Conservation (phyloP, 1,284 basidiomycete genomes). For the Jaminaea rosea region DNA sequence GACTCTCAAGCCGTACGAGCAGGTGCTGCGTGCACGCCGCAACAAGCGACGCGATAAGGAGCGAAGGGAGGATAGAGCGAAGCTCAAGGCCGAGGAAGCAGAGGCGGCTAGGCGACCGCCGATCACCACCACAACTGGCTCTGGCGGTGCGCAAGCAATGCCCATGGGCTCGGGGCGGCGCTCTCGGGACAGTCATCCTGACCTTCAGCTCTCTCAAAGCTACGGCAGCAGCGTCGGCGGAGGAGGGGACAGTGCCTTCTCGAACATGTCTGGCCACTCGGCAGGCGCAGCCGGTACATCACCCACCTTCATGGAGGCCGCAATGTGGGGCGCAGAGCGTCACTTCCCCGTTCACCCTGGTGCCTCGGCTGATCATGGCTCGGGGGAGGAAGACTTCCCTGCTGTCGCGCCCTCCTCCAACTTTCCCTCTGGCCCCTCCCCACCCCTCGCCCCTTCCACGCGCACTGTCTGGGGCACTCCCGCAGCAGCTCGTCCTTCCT, state of each 20-base stretch:
- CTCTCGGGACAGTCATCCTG: no score
- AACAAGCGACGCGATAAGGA: slow-evolving; percentile 31
- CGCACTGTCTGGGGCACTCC: slow-evolving; percentile 45
- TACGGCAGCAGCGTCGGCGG: slow-evolving; percentile 11
- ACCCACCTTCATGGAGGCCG: slow-evolving; percentile 37
- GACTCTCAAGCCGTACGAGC: slow-evolving; percentile 32
- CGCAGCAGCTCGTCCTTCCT: slow-evolving; percentile 18
- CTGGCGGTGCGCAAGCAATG: background rate
- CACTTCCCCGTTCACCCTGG: slow-evolving; percentile 40
- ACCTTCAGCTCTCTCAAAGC: slow-evolving; percentile 22
- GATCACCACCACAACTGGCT: no score
- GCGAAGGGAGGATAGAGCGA: slow-evolving; percentile 36
- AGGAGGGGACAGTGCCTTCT: background rate
- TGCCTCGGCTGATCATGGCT: slow-evolving; percentile 2
- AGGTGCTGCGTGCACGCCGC: slow-evolving; percentile 28
- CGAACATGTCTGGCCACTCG: background rate
- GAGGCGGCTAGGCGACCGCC: slow-evolving; percentile 21
- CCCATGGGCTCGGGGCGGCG: no score
- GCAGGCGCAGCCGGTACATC: slow-evolving; percentile 3
- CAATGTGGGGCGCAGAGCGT: slow-evolving; percentile 40
- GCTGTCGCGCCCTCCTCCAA: background rate
- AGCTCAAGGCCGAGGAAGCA: slow-evolving; percentile 29
- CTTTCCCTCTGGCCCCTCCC: background rate
- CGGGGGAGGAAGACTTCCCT: slow-evolving; percentile 28
- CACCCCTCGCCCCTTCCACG: slow-evolving; percentile 3